Evolutionary conservation across 768 basidiomycete genomes (phyloP).

Genomic region (Paxillus involutus): DNA sequence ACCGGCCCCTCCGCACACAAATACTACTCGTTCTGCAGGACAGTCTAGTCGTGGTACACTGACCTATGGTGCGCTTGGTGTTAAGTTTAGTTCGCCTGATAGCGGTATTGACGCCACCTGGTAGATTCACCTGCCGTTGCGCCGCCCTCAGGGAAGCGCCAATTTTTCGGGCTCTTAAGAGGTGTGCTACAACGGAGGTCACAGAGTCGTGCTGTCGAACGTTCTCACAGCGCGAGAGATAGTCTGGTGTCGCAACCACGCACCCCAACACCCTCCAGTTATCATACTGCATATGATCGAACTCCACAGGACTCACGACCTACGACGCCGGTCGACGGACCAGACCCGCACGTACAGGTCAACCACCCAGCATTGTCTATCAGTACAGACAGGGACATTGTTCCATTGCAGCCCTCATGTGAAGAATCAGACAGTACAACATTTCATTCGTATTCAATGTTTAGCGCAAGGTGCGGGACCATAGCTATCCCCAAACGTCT

Average conservation of each 20-base stretch:
- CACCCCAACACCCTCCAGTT: too few species aligned
- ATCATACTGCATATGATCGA: too few species aligned
- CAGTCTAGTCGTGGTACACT: too few species aligned
- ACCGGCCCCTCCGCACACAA: too few species aligned
- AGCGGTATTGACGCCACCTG: too few species aligned
- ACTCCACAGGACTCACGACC: background rate
- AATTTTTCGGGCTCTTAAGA: background rate
- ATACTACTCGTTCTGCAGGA: too few species aligned
- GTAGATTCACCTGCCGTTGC: background rate
- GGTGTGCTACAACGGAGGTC: background rate
- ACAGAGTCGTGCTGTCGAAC: background rate
- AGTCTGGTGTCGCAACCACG: background rate
- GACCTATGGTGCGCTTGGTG: too few species aligned
- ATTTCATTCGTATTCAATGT: slow-evolving; percentile 4
- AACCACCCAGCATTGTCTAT: background rate
- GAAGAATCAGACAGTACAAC: slow-evolving; percentile 1
- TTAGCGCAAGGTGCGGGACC: slow-evolving; percentile 11
- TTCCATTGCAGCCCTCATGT: background rate
- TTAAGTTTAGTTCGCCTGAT: too few species aligned
- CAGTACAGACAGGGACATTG: background rate
- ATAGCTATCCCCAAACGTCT: background rate
- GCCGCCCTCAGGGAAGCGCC: background rate
- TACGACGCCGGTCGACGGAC: too few species aligned
- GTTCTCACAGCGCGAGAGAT: background rate
- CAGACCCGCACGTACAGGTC: background rate